Base-by-base conservation (phyloP, 2,329 filamentous ascomycete species). In the Teratosphaeria viscida region DNA sequence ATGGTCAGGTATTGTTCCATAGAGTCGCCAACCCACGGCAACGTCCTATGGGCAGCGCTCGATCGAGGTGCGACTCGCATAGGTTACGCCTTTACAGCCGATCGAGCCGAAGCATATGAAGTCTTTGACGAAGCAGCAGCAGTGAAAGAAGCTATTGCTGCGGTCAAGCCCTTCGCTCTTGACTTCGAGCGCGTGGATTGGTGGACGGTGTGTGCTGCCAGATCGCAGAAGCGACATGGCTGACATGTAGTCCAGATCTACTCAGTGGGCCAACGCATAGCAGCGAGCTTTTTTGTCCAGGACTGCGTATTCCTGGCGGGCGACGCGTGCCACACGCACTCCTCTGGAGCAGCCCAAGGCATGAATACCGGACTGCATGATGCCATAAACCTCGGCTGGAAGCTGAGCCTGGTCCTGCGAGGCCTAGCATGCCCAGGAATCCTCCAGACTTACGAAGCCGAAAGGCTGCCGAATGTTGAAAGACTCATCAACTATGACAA, bases 31-130 rank as follows among this genome's bases (percentile, higher is more conserved):
- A 80, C 77, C 0, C 80, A 83, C 63, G 81, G 81, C 3, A 83
- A 82, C 60, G 78, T 83, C 0, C 72, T 84, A 0, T 83, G 81
- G 81, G 79, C 76, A 1, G 76, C 78, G 2, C 70, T 83, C 0
- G 81, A 83, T 63, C 78, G 79, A 59, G 81, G 79, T 2, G 77
- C 76, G 0, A 82, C 79, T 0, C 74, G 81, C 5, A 81, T 84
- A 37, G 81, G 81, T 3, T 83, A 78, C 61, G 79, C 80, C 0
- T 79, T 81, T 63, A 81, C 76, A 2, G 71, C 76, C 0, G 76
- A 77, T 49, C 67, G 60, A 3, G 61, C 56, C 7, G 59, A 64
- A 54, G 55, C 61, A 14, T 65, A 65, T 32, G 61, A 64, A 10
- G 55, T 59, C n/a, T 65, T 65, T 26, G 62, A 65, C 56, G 61